These are phyloP conservation scores for Oryza officinalis DNA, from an alignment of 176 grass and related monocot species.

Conservation along the genomic window DNA sequence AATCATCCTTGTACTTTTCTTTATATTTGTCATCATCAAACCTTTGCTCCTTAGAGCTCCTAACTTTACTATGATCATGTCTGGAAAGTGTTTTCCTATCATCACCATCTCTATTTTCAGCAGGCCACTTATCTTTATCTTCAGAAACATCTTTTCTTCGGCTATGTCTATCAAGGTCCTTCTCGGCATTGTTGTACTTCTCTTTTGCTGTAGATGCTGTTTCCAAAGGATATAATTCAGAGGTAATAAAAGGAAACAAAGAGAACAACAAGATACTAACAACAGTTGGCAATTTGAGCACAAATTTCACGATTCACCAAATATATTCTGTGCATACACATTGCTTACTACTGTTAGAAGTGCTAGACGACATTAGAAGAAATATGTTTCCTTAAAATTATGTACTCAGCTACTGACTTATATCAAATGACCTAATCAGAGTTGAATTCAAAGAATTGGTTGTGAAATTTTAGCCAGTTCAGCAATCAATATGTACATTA, in stretches of 20 bases:
- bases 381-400: neutral
- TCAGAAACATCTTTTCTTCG: conserved; percentile 62
- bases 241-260: neutral
- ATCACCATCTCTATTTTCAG: conserved; percentile 71
- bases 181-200: conserved; percentile 49
- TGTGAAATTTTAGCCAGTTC: neutral
- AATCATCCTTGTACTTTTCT: conserved; percentile 70
- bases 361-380: neutral
- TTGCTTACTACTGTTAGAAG: neutral
- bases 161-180: conserved; percentile 59
- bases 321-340: neutral
- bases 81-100: conserved; percentile 68
- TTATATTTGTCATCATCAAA: conserved; percentile 78
- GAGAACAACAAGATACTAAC: neutral
- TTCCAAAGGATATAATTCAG: conserved; percentile 37
- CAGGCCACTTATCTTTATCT: conserved; percentile 68
- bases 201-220: conserved; percentile 55
- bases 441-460: neutral
- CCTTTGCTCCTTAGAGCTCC: conserved; percentile 77
- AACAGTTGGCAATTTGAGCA: neutral
- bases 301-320: neutral
- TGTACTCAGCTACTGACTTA: neutral
- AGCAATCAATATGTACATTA: neutral
- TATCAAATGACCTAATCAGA: neutral
- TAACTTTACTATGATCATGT: conserved; percentile 69